Evolutionary conservation across 495 filamentous ascomycete species (phyloP).

Genomic region (Cercophora samala): DNA sequence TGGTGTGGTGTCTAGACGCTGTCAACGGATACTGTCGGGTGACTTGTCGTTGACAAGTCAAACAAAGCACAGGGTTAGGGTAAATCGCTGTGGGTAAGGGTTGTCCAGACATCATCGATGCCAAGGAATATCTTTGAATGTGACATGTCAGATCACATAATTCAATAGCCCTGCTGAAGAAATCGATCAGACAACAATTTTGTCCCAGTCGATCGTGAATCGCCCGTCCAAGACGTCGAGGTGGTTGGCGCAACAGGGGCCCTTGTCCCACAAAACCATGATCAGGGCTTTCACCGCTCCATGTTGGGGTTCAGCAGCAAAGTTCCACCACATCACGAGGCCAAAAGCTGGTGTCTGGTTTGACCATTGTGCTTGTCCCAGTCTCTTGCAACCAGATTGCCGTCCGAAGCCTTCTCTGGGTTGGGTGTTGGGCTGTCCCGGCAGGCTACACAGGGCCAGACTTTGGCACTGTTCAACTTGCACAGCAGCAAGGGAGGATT

Average conservation of each 20-base stretch:
- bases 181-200: neutral
- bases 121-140: too few species aligned
- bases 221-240: neutral
- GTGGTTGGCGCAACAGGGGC: neutral
- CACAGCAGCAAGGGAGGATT: neutral
- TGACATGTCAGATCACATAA: too few species aligned
- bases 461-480: neutral
- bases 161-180: neutral
- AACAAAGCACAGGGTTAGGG: too few species aligned
- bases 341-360: constrained; percentile 3
- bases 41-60: too few species aligned
- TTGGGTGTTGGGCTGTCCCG: neutral
- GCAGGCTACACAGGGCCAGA: neutral
- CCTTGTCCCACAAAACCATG: neutral
- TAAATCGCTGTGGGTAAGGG: too few species aligned
- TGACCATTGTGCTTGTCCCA: neutral
- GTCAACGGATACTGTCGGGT: too few species aligned
- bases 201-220: neutral
- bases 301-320: neutral
- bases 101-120: too few species aligned
- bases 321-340: constrained; percentile 9
- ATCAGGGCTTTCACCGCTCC: neutral
- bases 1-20: too few species aligned
- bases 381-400: neutral
- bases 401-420: neutral